phyloP scores from a whole-genome alignment of 805 yeast genomes.

The Candida morakotiae region DNA sequence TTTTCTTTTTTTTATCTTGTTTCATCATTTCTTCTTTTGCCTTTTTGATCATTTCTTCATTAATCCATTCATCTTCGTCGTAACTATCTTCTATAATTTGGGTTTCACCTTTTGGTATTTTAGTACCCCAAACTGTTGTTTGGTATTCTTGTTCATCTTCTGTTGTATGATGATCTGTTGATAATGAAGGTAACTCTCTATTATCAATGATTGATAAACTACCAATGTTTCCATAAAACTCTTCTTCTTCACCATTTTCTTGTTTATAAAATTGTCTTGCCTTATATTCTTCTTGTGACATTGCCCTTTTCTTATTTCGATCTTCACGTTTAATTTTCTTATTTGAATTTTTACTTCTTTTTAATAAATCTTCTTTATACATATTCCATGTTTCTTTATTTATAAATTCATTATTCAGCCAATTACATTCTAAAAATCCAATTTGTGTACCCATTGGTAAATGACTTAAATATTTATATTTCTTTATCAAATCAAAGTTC shows the following conservation, averaged over 20 bases:
- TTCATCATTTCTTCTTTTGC: slow-evolving; percentile 46
- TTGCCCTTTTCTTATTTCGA: slow-evolving; percentile 50
- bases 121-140: slow-evolving; percentile 79
- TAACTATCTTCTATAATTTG: slow-evolving; percentile 15
- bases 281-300: slow-evolving; percentile 53
- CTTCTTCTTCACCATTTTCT: slow-evolving; percentile 42
- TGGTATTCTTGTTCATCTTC: slow-evolving; percentile 22
- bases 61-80: slow-evolving; percentile 49
- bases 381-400: slow-evolving; percentile 32
- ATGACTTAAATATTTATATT: slow-evolving; percentile 73
- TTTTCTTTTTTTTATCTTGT: slow-evolving; percentile 35
- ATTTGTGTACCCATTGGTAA: slow-evolving; percentile 82
- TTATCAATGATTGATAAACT: slow-evolving; percentile 36
- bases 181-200: slow-evolving; percentile 33
- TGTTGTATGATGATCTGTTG: slow-evolving; percentile 4
- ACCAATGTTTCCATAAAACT: slow-evolving; percentile 20
- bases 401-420: slow-evolving; percentile 46
- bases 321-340: slow-evolving; percentile 58
- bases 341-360: slow-evolving; percentile 49
- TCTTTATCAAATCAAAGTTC: slow-evolving; percentile 53
- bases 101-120: slow-evolving; percentile 37
- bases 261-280: slow-evolving; percentile 55
- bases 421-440: slow-evolving; percentile 81
- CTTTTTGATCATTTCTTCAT: slow-evolving; percentile 47
- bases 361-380: slow-evolving; percentile 53